Percentiles rank a stretch among this genome's conserved stretches.
phyloP scores from a whole-genome alignment of 176 grass and related monocot genomes.

The Musa troglodytarum region DNA sequence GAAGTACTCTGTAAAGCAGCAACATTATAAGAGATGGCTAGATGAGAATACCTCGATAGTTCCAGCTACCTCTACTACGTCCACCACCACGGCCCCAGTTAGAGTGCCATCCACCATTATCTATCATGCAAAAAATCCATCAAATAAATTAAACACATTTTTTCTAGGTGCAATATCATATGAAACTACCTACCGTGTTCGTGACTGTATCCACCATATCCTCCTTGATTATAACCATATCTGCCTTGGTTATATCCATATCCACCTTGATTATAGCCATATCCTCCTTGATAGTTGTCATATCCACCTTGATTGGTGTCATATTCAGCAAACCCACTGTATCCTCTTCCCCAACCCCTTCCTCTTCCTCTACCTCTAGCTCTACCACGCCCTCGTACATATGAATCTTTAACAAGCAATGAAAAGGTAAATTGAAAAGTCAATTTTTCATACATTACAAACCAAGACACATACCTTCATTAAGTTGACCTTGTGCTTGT shows the following conservation, averaged over 20 bases:
- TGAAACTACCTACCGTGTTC: neutral
- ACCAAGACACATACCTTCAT: slow-evolving; percentile 5
- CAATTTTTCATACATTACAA: neutral
- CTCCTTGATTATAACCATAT: neutral
- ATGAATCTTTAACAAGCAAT: slow-evolving; percentile 4
- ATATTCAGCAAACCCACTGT: slow-evolving; percentile 2
- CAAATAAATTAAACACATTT: neutral
- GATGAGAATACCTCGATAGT: slow-evolving; percentile 1
- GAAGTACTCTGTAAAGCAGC: too few species aligned
- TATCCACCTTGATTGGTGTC: slow-evolving; percentile 3
- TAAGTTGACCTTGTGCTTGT: slow-evolving; percentile 10
- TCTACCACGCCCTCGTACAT: slow-evolving; percentile 8
- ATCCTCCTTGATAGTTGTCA: slow-evolving; percentile 6
- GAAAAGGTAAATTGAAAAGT: neutral
- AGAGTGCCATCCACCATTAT: slow-evolving; percentile 17
- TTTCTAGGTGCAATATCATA: neutral
- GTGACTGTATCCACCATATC: neutral
- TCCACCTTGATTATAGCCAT: slow-evolving; percentile 16
- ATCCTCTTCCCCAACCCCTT: slow-evolving; percentile 16
- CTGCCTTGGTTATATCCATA: slow-evolving; percentile 6
- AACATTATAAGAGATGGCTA: neutral
- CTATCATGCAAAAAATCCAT: neutral
- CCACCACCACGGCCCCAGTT: slow-evolving; percentile 16
- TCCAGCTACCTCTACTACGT: slow-evolving; percentile 9
- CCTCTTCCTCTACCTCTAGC: slow-evolving; percentile 13